Base-by-base conservation (phyloP, 148 eudicot genomes). In the Chenopodium berlandieri region DNA sequence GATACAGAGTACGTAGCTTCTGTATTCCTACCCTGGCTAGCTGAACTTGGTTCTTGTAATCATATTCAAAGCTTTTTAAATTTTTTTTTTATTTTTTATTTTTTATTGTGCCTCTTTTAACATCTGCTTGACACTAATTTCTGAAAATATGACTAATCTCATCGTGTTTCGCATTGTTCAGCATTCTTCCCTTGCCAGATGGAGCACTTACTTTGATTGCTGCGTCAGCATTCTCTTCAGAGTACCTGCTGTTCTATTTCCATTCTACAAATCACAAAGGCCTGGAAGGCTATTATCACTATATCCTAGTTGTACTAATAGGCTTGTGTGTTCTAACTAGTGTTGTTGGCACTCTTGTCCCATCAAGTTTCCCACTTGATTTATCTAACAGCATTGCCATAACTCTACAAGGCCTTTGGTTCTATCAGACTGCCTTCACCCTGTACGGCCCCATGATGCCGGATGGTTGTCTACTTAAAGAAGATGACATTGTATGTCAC, bases 361-460 rank as follows among this genome's bases (percentile, higher is more conserved):
- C 97, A 0, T 87, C 92, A 46, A 93, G 92, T 86, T 95, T 95
- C 82, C 92, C 94, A 1, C 83, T 89, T 62, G 97, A 93, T 84
- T 83, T 95, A 69, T 87, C 89, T 47, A 88, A 88, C 54, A 94
- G 91, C 66, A 89, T 93, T 79, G 91, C 91, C 27, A 86, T 93
- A 64, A 85, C 97, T 14, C 92, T 95, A 20, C 99, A 95, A 85
- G 99, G 97, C 78, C 92, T 95, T 48, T 95, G 99, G 99, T 93
- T 95, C 87, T 95, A 90, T 83, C 99, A 93, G 85, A 93, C 94
- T 14, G 99, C 97, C 4, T 92, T 93, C 82, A 91, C 94, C 46
- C 92, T 95, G 10, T 93, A 95, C 54, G 97, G 99, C 10, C 91
- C 97, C 25, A 91, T 91, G 93, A 93, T 95, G 94, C 99, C 99